These are phyloP conservation scores for Micromonas commoda DNA, from an alignment of 139 green algal genomes.

Conservation along the genomic window DNA sequence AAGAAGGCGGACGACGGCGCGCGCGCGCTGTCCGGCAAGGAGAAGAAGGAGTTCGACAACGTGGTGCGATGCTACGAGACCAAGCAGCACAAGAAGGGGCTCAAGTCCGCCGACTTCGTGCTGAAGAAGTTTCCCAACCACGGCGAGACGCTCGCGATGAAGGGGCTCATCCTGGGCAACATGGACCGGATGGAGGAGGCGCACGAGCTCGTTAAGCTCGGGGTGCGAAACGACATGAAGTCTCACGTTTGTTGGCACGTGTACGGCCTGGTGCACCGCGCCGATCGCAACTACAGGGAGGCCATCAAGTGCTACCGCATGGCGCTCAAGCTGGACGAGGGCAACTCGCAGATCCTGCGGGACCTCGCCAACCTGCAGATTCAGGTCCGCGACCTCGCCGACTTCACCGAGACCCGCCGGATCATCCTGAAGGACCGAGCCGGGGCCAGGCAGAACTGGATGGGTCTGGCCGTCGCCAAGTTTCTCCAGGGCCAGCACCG, in stretches of 20 bases:
- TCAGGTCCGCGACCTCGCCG: conserved; percentile 84
- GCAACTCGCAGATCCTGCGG: conserved; percentile 87
- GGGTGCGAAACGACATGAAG: conserved; percentile 76
- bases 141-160: conserved; percentile 96
- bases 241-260: conserved; percentile 98
- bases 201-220: conserved; percentile 84
- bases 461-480: conserved; percentile 82
- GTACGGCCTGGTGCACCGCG: conserved; percentile 90
- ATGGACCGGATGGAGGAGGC: conserved; percentile 67
- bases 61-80: conserved; percentile 84
- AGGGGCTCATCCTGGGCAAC: conserved; percentile 82
- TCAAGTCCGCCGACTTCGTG: conserved; percentile 90
- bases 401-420: conserved; percentile 84
- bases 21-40: neutral
- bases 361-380: conserved; percentile 78
- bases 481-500: conserved; percentile 76
- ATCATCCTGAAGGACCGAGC: conserved; percentile 74
- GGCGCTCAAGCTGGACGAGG: conserved; percentile 81
- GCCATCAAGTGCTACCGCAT: conserved; percentile 99
- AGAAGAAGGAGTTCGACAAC: conserved; percentile 13
- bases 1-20: conserved; percentile 6
- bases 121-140: conserved; percentile 93
- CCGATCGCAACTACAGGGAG: conserved; percentile 88
- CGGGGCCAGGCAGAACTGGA: conserved; percentile 80
- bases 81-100: conserved; percentile 96